Base-by-base conservation (phyloP, 75 land plant genomes). In the Selaginella moellendorffii region DNA sequence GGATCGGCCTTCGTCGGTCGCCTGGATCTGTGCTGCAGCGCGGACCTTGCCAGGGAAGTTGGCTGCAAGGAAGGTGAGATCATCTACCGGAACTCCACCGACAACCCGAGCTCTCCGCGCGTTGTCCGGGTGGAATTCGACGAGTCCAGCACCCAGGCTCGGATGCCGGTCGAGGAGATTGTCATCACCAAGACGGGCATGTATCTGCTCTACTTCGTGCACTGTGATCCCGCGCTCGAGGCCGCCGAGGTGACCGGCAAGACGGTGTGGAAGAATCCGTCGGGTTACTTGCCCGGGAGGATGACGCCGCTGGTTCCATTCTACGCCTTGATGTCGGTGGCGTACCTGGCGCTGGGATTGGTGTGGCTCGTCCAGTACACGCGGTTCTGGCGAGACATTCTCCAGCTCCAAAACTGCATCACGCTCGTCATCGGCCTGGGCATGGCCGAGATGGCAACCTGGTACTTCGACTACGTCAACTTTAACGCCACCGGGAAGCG, bases 31-130 rank as follows among this genome's bases (percentile, higher is more conserved):
- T 78, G 80, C 31, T 78, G 80, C 42, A 78, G 72, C 2, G 27
- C 30, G 26, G 74, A 65, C 23, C 77, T 89, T 54, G 82, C 96
- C 0, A 71, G 71, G 61, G 60, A 69, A 9, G 82, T 70, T 18
- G 75, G 74, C 5, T 89, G 96, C 63, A 75, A 67, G 12, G 53
- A 70, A 63, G 96, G 96, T 0, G 77, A 76, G 31, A 73, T 89
- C 26, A 83, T 89, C 22, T 54, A 73, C 24, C 78, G 80, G 5
- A 65, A 69, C 30, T 79, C 78, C 19, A 61, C 70, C 0, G 69
- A 73, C n/a, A 74, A 83, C 52, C 76, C 81, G 12, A 64, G 61
- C 30, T 81, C 83, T 84, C 96, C 96, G 20, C 36, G 53, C 26
- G 54, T 67, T 23, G 66, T 70, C 1, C 60, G 51, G 24, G 66